Conservation (phyloP, 805 yeast genomes). For the Candida sakaeoensis region DNA sequence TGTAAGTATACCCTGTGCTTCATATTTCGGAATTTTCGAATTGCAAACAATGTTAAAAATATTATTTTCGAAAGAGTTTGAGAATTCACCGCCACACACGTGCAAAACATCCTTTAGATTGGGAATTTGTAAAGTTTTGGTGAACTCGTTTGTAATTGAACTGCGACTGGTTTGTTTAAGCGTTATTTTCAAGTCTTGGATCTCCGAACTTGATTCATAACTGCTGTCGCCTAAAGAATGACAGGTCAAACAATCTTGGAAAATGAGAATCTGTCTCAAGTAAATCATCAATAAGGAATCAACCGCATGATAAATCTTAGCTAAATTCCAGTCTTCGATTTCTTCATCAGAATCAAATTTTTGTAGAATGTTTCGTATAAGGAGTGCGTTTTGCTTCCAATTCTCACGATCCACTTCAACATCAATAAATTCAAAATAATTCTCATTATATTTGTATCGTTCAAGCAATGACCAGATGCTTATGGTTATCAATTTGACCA, state of each 20-base stretch:
- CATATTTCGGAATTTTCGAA: conserved; percentile 16
- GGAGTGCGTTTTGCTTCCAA: no score
- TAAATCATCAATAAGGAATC: conserved; percentile 11
- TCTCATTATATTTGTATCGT: conserved; percentile 1
- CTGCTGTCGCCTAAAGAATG: conserved; percentile 22
- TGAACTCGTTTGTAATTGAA: conserved; percentile 15
- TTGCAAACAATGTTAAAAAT: conserved; percentile 20
- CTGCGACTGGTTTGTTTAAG: conserved; percentile 17
- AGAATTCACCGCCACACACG: conserved; percentile 2
- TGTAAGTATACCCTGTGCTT: conserved; percentile 17
- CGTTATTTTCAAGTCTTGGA: conserved; percentile 15
- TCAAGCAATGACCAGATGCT: conserved; percentile 19
- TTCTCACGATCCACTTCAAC: background rate
- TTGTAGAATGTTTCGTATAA: background rate
- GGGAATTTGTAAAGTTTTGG: conserved; percentile 22
- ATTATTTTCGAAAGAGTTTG: conserved; percentile 16
- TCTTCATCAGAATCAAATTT: background rate
- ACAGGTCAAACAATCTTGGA: conserved; percentile 33
- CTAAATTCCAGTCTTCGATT: background rate
- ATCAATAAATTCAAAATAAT: conserved; percentile 1
- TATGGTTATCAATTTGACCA: conserved; percentile 24
- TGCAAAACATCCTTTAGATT: conserved; percentile 17
- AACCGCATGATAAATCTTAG: conserved; percentile 6
- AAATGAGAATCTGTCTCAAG: conserved; percentile 31
- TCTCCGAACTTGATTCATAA: conserved; percentile 13